Evolutionary conservation across 495 filamentous ascomycete species (phyloP), one percentile per base, ranked within the genome.

Genomic region (Xylaria scruposa): DNA sequence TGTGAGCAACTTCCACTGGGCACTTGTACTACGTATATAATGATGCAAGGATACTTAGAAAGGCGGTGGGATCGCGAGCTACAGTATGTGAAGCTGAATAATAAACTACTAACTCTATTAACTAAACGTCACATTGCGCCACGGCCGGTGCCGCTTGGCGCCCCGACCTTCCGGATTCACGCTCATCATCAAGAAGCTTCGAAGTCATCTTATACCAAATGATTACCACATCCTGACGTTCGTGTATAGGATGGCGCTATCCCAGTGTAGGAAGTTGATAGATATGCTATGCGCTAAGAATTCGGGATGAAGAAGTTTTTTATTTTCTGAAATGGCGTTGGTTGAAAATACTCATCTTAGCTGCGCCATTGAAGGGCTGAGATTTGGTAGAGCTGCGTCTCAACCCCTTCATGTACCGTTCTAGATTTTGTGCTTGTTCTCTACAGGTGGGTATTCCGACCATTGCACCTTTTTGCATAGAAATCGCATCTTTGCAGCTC

Each of bases 61-160:
- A 60, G 29, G 33, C 56, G 29, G 56, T 38, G 56, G 56, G 31
- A 60, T 60, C 31, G 19, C 24, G 31, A 60, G 29, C 15, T 38
- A n/a, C n/a, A n/a, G n/a, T n/a, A 15, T 59, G 17, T 62, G 21
- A n/a, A 38, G 26, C 19, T 17, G 2, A n/a, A 44, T n/a, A 49
- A 10, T 44, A 44, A 12, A 44, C 56, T 54, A 15, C 49, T 51
- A 42, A 13, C 38, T 42, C 12, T 9, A 13, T 8, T 42, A 42
- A 13, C 9, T 9, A 40, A 40, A 40, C 38, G 38, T 40, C 38
- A 40, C 63, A 54, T 67, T 7, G 15, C 64, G 63, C 36, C 33
- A 62, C 36, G 46, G 31, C n/a, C 15, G 54, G 21, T 59, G 33
- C 26, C 26, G 49, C 61, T 65, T 71, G 61, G 59, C 68, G 58